Evolutionary conservation across 2,329 filamentous ascomycete species (phyloP).

Genomic region (Diaporthe longicolla): DNA sequence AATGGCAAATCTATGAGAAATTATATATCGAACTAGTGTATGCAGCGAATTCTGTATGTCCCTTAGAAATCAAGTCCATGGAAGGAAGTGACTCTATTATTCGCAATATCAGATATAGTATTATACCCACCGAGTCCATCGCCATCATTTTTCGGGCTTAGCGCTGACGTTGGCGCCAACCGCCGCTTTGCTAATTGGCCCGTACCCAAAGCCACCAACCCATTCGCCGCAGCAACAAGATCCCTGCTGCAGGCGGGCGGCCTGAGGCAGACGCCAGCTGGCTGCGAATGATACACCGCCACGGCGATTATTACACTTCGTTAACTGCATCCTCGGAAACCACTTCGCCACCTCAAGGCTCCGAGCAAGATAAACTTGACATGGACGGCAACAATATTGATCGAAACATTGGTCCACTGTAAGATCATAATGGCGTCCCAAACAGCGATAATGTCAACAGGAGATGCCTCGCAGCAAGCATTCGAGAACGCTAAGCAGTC

Average conservation of each 20-base stretch:
- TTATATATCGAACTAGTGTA: too few species aligned
- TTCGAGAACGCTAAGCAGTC: constrained; percentile 25
- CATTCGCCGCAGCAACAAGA: too few species aligned
- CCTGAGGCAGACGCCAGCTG: not conserved
- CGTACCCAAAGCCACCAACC: not conserved
- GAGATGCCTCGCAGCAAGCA: constrained; percentile 24
- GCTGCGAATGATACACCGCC: not conserved
- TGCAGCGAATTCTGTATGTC: too few species aligned
- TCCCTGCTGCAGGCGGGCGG: not conserved
- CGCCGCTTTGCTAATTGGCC: too few species aligned
- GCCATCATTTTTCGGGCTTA: not conserved
- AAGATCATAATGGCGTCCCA: not conserved
- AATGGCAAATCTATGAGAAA: too few species aligned
- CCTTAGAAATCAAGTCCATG: too few species aligned
- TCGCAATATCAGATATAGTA: not conserved
- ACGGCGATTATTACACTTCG: not conserved
- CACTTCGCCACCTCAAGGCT: not conserved
- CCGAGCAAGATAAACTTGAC: not conserved
- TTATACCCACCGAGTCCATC: not conserved
- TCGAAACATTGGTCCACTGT: not conserved
- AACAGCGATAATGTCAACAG: not conserved
- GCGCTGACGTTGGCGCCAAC: not conserved
- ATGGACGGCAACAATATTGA: not conserved
- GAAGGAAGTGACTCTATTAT: too few species aligned
- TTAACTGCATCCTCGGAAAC: not conserved